Base-by-base conservation (phyloP, 306 rosid genomes). In the Rosa chinensis region DNA sequence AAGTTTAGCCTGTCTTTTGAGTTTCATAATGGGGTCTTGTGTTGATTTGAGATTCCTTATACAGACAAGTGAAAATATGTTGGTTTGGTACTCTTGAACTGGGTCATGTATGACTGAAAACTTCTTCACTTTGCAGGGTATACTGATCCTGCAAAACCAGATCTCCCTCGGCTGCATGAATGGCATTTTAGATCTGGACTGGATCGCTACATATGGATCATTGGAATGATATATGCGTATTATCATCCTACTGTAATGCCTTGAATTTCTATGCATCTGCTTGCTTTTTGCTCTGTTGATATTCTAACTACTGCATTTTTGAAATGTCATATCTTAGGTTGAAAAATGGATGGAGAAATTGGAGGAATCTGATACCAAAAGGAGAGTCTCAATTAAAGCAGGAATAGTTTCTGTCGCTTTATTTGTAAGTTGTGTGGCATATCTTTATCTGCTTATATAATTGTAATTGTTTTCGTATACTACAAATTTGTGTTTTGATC, bases 161-260 rank as follows among this genome's bases (percentile, higher is more conserved):
- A 93, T 82, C 89, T 90, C 80, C 89, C 96, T 70, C 88, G 87
- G 72, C 76, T 96, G 82, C 99, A 96, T 78, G 99, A 96, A 77
- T 96, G 99, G 99, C 98, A 96, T 87, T 96, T 96, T 87, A 88
- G 99, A 93, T 93, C 99, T 78, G 99, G 99, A 83, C 97, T 96
- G 81, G 99, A 96, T 89, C 99, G 99, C 82, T 96, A 96, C 83
- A 91, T 96, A 82, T 96, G 99, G 97, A 91, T 96, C 78, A 73
- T 96, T 73, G 98, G 99, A 85, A 96, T 96, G 99, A 90, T 93
- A 74, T 96, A 93, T 89, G 99, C 99, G 2, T 96, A 93, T 82
- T 90, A 84, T 81, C 99, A 93, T 80, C 99, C 99, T 72, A 91
- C 86, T 87, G 99, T 93, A 96, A 93, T 80, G 76, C 76, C 25